Conservation (phyloP, 345 rosid species). For the Camelina laxa region DNA sequence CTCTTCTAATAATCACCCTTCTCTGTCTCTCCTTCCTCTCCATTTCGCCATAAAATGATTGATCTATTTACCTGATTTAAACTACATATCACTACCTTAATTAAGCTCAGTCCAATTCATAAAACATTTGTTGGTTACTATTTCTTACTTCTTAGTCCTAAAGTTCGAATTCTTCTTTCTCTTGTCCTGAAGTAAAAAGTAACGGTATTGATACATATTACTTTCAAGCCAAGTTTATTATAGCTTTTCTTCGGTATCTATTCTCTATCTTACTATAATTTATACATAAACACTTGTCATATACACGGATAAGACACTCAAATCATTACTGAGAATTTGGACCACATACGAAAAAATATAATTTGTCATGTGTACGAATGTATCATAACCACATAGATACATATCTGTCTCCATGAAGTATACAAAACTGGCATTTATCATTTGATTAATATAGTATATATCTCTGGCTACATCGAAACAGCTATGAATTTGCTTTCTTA, state of each 20-base stretch:
- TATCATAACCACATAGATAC: constrained; percentile 36
- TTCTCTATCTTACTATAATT: neutral
- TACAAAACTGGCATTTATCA: constrained; percentile 34
- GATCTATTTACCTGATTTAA: constrained; percentile 16
- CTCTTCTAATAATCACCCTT: constrained; percentile 38
- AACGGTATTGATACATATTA: neutral
- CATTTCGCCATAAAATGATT: constrained; percentile 29
- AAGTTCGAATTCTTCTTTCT: constrained; percentile 2
- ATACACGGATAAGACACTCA: constrained; percentile 26
- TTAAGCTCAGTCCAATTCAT: constrained; percentile 11
- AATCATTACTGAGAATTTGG: constrained; percentile 37
- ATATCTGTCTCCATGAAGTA: constrained; percentile 28
- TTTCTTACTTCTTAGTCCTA: neutral
- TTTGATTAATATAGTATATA: constrained; percentile 14
- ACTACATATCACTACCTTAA: neutral
- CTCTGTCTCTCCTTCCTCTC: constrained; percentile 12
- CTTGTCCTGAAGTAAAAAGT: constrained; percentile 34
- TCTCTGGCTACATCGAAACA: constrained; percentile 32
- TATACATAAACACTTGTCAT: constrained; percentile 32
- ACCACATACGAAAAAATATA: constrained; percentile 22
- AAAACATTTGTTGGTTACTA: neutral
- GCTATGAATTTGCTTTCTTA: constrained; percentile 36
- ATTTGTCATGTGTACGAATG: constrained; percentile 35
- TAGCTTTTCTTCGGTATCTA: neutral
- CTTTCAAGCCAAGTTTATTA: constrained; percentile 15